Evolutionary conservation across 148 eudicot genomes (phyloP).

Genomic region (Camellia granthamiana): DNA sequence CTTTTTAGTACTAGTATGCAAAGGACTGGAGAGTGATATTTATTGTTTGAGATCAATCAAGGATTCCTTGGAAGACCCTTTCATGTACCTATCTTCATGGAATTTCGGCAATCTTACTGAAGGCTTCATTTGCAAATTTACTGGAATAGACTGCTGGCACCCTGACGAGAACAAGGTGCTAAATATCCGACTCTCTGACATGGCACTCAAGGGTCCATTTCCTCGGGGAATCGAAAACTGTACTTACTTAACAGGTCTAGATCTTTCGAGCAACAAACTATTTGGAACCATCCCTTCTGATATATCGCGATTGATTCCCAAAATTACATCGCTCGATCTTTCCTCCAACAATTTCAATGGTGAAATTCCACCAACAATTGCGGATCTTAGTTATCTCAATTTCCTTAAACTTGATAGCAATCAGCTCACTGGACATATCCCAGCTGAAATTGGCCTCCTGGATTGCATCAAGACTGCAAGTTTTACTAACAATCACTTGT

Average conservation of each 20-base stretch:
- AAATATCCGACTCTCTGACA: slow-evolving; percentile 21
- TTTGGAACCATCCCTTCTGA: slow-evolving; percentile 28
- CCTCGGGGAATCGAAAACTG: slow-evolving; percentile 30
- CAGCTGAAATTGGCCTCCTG: slow-evolving; percentile 26
- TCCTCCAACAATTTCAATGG: slow-evolving; percentile 37
- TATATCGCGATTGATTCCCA: slow-evolving; percentile 21
- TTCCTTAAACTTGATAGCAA: slow-evolving; percentile 6
- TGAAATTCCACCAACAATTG: slow-evolving; percentile 23
- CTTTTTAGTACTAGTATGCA: no score
- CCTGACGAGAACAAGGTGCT: slow-evolving; percentile 30
- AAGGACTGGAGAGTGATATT: no score
- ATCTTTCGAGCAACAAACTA: slow-evolving; percentile 31
- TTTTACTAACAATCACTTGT: slow-evolving; percentile 26
- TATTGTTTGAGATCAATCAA: no score
- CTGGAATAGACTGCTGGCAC: slow-evolving; percentile 40
- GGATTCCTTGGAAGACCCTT: no score
- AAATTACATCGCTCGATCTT: slow-evolving; percentile 28
- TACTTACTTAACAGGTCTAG: slow-evolving; percentile 17
- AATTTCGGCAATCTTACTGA: slow-evolving; percentile 31
- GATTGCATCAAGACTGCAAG: slow-evolving; percentile 20
- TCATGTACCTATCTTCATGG: slow-evolving; percentile 21
- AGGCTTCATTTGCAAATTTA: slow-evolving; percentile 31
- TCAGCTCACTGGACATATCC: slow-evolving; percentile 27
- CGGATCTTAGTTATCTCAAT: slow-evolving; percentile 29
- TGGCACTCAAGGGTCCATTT: slow-evolving; percentile 36